Percentiles rank a stretch among this genome's conserved stretches.
Conservation (phyloP, 768 basidiomycete genomes). For the Cystobasidium tubakii region DNA sequence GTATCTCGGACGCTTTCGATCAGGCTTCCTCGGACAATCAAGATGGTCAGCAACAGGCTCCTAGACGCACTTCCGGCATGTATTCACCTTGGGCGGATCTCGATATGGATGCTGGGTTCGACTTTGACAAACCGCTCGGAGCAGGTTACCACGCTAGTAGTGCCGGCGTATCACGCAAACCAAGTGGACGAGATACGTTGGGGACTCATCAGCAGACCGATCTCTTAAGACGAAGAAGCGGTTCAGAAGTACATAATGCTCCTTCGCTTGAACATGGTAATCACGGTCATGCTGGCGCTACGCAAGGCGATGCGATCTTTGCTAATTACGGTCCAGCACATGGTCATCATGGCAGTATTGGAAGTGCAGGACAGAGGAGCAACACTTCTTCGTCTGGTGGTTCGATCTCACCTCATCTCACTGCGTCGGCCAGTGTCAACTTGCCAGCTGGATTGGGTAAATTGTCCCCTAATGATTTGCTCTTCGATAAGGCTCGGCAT, state of each 20-base stretch:
- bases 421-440: not conserved
- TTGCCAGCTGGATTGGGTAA: conserved; percentile 12
- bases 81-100: conserved; percentile 11
- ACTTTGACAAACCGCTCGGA: conserved; percentile 11
- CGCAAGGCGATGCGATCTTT: conserved; percentile 1
- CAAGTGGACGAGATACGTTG: not conserved
- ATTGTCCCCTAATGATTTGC: conserved; percentile 34
- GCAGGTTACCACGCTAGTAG: not conserved
- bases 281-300: not conserved
- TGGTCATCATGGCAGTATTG: not conserved
- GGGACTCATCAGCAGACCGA: not conserved
- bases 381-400: conserved; percentile 12
- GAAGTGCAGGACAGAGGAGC: not conserved
- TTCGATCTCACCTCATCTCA: conserved; percentile 34
- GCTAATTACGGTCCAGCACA: not conserved
- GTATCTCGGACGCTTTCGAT: conserved; percentile 6
- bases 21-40: not conserved
- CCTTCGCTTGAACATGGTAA: not conserved
- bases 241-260: not conserved
- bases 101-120: conserved; percentile 9
- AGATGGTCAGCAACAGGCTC: not conserved
- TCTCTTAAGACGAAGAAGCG: not conserved
- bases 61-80: not conserved
- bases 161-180: conserved; percentile 3
- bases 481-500: conserved; percentile 44